Evolutionary conservation across 352 stramenopile genomes (phyloP).

Genomic region (Thalassiosira hispida): DNA sequence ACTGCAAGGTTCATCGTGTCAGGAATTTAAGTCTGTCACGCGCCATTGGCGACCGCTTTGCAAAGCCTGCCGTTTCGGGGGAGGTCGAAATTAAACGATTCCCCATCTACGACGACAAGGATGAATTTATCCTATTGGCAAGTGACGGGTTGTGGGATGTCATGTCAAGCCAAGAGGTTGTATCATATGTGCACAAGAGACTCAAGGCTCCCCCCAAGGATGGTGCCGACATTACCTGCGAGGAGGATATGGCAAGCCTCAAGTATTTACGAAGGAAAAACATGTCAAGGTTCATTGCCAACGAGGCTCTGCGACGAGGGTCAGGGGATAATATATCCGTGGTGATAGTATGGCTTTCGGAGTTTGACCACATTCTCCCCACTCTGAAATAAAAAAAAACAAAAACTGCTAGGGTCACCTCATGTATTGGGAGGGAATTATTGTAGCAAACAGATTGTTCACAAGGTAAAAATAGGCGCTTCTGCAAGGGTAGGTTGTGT

Average conservation of each 20-base stretch:
- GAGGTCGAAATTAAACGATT: conserved; percentile 80
- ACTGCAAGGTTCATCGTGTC: conserved; percentile 78
- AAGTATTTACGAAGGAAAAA: conserved; percentile 71
- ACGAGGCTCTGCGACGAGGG: conserved; percentile 76
- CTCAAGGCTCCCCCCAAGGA: conserved; percentile 63
- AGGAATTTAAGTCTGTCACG: conserved; percentile 79
- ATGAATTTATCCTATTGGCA: conserved; percentile 86
- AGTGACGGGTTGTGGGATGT: conserved; percentile 93
- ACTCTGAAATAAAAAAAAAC: neutral
- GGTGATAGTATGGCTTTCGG: conserved; percentile 77
- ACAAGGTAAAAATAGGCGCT: too few species aligned
- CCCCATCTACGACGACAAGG: conserved; percentile 64
- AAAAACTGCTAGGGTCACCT: too few species aligned
- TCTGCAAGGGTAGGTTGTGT: too few species aligned
- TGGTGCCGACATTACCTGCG: conserved; percentile 35
- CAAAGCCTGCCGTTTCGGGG: conserved; percentile 77
- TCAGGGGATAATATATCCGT: conserved; percentile 84
- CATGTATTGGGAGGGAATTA: too few species aligned
- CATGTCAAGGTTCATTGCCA: conserved; percentile 79
- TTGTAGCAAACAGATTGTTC: too few species aligned
- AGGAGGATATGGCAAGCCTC: conserved; percentile 55
- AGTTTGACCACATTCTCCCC: conserved; percentile 14
- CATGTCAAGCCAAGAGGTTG: conserved; percentile 91
- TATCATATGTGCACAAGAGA: conserved; percentile 87
- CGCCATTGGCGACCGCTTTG: conserved; percentile 79